Conservation (phyloP, 805 yeast genomes). For the Sporopachydermia lactativora region DNA sequence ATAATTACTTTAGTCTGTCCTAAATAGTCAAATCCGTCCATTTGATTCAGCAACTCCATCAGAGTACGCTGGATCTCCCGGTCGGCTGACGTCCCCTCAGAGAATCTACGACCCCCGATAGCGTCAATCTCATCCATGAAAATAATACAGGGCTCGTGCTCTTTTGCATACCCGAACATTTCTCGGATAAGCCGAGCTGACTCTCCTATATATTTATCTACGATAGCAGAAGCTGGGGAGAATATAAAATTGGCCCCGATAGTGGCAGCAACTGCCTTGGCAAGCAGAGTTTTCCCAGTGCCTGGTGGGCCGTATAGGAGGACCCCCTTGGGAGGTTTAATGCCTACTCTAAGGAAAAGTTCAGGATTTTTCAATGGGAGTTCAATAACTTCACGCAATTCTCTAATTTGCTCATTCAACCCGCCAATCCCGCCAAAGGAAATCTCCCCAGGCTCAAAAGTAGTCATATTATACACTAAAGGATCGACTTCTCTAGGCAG, state of each 20-base stretch:
- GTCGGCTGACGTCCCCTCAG: slow-evolving; percentile 97
- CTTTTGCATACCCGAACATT: slow-evolving; percentile 96
- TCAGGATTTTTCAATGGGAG: slow-evolving; percentile 95
- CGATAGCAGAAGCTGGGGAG: slow-evolving; percentile 97
- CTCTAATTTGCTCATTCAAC: slow-evolving; percentile 86
- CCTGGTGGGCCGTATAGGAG: slow-evolving; percentile 97
- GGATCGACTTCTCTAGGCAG: slow-evolving; percentile 98
- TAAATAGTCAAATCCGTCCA: slow-evolving; percentile 95
- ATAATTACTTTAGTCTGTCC: slow-evolving; percentile 96
- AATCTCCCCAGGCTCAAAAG: slow-evolving; percentile 94
- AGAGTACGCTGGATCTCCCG: slow-evolving; percentile 96
- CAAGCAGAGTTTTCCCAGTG: slow-evolving; percentile 90
- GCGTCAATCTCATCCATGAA: slow-evolving; percentile 99
- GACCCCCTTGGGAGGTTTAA: slow-evolving; percentile 98
- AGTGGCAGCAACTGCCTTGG: slow-evolving; percentile 97
- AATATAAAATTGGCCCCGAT: slow-evolving; percentile 96
- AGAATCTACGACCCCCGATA: slow-evolving; percentile 94
- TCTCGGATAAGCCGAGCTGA: slow-evolving; percentile 93
- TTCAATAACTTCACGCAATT: slow-evolving; percentile 94
- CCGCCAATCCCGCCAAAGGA: slow-evolving; percentile 96
- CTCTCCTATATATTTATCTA: slow-evolving; percentile 96
- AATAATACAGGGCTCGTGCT: slow-evolving; percentile 95
- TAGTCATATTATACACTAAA: slow-evolving; percentile 93
- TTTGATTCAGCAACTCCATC: slow-evolving; percentile 93
- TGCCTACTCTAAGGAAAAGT: slow-evolving; percentile 87